Evolutionary conservation across 805 yeast genomes (phyloP), one percentile per base, ranked within the genome.

Genomic region (Saccharomyces kudriavzevii): DNA sequence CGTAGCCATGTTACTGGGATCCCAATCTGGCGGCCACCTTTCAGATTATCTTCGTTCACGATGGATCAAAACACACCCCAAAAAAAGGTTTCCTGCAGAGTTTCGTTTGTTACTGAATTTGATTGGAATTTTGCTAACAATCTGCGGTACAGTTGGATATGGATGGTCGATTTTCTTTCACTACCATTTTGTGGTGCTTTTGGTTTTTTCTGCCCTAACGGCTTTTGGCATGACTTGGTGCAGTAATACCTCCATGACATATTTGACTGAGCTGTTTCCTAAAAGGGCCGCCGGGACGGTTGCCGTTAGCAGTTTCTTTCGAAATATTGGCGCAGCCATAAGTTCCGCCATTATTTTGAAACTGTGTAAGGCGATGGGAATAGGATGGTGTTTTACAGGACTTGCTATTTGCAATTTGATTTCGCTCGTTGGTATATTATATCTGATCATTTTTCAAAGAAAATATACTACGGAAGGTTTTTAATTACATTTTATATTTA

Each of bases 181-280:
- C 11, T 68, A 69, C 17, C 75, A 70, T 50, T 67, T 77, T 31
- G 73, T 65, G 0, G 56, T 74, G 5, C 70, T 78, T 3, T 73
- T 77, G 51, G 69, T 77, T 4, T 75, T 76, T 55, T 64, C 77
- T 0, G 78, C 77, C 54, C 60, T 79, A 4, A 68, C 70, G 29
- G 82, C 82, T 0, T 77, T 78, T 59, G 83, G 84, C 1, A 72
- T 79, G 72, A 77, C 83, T 0, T 80, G 82, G 78, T 77, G 78
- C 29, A 77, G 79, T 55, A 77, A 78, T 22, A 74, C 79, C 0
- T 77, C 77, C 3, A 79, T 81, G 55, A 77, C 84, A 0, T 80
- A 80, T 60, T 61, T 80, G 49, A 75, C 82, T 1, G 84, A 80
- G 56, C 70, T 79, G 40, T 69, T 78, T 11, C 69, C 75, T 4